Percentiles rank a stretch among this genome's conserved stretches.
Conservation (phyloP, 495 filamentous ascomycete species). For the Penicillium pulvis region DNA sequence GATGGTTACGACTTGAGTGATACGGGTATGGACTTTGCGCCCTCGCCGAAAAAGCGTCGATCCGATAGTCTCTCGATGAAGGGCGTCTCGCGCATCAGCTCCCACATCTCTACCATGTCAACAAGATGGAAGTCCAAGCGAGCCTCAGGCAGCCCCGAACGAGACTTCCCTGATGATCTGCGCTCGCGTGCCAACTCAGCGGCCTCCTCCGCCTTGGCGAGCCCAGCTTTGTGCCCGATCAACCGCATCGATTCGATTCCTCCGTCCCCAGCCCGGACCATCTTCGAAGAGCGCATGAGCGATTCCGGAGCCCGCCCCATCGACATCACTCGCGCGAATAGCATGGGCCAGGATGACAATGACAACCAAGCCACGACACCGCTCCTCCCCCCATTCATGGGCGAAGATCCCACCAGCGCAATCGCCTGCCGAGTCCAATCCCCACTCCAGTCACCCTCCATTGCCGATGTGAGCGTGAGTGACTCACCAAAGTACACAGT, state of each 20-base stretch:
- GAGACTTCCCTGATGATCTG: slow-evolving; percentile 40
- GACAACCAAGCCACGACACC: slow-evolving; percentile 71
- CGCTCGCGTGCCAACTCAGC: slow-evolving; percentile 59
- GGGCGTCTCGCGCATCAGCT: slow-evolving; percentile 67
- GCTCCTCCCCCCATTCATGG: slow-evolving; percentile 77
- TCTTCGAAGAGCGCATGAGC: slow-evolving; percentile 62
- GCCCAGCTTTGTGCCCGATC: slow-evolving; percentile 49
- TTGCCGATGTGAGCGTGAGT: slow-evolving; percentile 46
- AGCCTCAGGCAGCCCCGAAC: slow-evolving; percentile 45
- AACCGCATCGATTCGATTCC: slow-evolving; percentile 61
- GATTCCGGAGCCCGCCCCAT: slow-evolving; percentile 50
- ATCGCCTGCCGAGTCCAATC: slow-evolving; percentile 59
- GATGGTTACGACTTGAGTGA: slow-evolving; percentile 63
- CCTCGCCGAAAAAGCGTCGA: slow-evolving; percentile 60
- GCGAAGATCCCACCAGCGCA: slow-evolving; percentile 47
- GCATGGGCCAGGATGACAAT: slow-evolving; percentile 55
- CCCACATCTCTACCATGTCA: slow-evolving; percentile 72
- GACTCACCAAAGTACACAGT: slow-evolving; percentile 36
- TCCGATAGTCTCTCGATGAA: slow-evolving; percentile 66
- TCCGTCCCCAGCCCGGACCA: slow-evolving; percentile 65
- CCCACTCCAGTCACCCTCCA: slow-evolving; percentile 79
- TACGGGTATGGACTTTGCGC: slow-evolving; percentile 60
- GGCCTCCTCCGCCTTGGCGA: slow-evolving; percentile 68
- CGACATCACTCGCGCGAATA: slow-evolving; percentile 60
- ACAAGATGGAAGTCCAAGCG: slow-evolving; percentile 64